phyloP scores from a whole-genome alignment of 805 yeast species.

The Myxozyma nipponensis region DNA sequence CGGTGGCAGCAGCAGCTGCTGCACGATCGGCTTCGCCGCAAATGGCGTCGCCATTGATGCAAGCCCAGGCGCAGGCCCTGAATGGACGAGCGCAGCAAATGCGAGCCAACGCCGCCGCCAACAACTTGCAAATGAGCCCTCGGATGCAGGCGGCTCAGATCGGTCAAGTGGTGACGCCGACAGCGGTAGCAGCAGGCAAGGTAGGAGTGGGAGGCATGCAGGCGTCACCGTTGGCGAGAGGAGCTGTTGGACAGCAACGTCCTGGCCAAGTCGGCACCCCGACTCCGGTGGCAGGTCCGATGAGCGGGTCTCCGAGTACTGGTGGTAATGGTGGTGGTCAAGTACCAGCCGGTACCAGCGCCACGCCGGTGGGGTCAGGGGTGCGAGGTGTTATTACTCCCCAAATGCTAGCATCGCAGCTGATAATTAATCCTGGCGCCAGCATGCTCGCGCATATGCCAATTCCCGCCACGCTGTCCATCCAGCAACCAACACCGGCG shows the following conservation, averaged over 20 bases:
- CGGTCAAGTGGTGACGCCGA: too few relatives aligned
- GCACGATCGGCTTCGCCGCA: constrained; percentile 14
- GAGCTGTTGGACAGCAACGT: constrained; percentile 30
- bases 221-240: constrained; percentile 3
- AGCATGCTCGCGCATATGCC: constrained; percentile 34
- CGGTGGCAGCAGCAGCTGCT: constrained; percentile 6
- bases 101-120: neutral
- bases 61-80: constrained; percentile 1
- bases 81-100: neutral
- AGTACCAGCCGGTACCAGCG: constrained; percentile 4
- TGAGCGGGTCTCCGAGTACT: constrained; percentile 7
- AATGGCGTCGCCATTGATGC: constrained; percentile 6
- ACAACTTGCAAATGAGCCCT: neutral
- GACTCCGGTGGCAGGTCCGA: constrained; percentile 11
- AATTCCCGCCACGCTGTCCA: constrained; percentile 64
- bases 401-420: constrained; percentile 34
- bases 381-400: constrained; percentile 20
- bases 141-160: too few relatives aligned
- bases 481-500: constrained; percentile 63
- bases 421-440: constrained; percentile 36
- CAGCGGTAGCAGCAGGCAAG: too few relatives aligned
- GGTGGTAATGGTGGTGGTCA: constrained; percentile 1
- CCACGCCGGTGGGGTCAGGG: constrained; percentile 16
- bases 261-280: constrained; percentile 1
- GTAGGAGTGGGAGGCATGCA: too few relatives aligned